Base-by-base conservation (phyloP, 768 basidiomycete genomes). In the Amanita phalloides region DNA sequence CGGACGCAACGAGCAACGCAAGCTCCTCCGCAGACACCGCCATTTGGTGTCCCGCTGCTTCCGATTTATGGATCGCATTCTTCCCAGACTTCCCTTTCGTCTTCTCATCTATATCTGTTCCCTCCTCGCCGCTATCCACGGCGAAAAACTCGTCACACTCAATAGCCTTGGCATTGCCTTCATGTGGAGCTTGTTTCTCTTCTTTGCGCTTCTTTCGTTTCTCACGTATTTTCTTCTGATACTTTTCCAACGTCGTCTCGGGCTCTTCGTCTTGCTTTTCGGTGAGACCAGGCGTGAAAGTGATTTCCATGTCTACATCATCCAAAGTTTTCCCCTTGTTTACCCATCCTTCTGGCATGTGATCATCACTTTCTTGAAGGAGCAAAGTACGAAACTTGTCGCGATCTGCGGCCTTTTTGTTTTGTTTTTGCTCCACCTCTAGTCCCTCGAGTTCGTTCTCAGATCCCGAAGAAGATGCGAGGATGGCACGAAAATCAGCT, bases 251-350 rank as follows among this genome's bases (percentile, higher is more conserved):
- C 1, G 91, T 89, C 4, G 88, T 97, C 70, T 95, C 85, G n/a
- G 89, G 78, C 48, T 74, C 73, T 13, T 71, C 71, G 17, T 64
- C 71, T 57, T 72, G 76, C 55, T 66, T 63, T 45, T 72, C 78
- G 53, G 73, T 82, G 36, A 98, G 69, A 4, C 84, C 95, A 2
- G 96, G 90, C 13, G 79, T 83, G 65, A 99, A 98, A 0, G 95
- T 97, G 61, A 99, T 86, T 68, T 97, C 86, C 88, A 99, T 88
- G 53, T 93, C 90, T 7, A 83, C 76, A 57, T 84, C 81, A 41
- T 66, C 72, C 37, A 66, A 69, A 17, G 62, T 69, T 37, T 64
- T 68, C 13, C 65, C 71, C 2, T 66, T 68, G 23, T 71, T 69
- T 37, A 79, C 79, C 91, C 93, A 92, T 8, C 91, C 90, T 60